Evolutionary conservation across 176 grass and related monocot genomes (phyloP).

Genomic region (Bromus sterilis): DNA sequence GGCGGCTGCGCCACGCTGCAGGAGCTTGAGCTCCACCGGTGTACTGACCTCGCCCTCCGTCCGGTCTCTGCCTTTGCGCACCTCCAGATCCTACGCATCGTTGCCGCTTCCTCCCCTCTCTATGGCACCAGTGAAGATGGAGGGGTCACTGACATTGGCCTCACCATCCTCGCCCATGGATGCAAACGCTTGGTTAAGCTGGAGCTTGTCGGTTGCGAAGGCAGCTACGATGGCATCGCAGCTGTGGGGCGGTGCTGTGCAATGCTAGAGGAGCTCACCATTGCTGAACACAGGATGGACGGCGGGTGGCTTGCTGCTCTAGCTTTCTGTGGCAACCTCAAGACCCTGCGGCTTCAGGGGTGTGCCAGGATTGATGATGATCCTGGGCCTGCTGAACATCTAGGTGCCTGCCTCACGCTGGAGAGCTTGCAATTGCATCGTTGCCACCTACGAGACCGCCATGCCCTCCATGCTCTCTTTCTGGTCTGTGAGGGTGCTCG

Average conservation of each 20-base stretch:
- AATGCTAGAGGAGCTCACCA: constrained; percentile 93
- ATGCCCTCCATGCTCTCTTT: constrained; percentile 61
- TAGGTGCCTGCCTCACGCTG: constrained; percentile 72
- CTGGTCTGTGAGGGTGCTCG: constrained; percentile 71
- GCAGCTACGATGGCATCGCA: constrained; percentile 80
- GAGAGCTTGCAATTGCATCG: constrained; percentile 78
- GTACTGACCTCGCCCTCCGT: constrained; percentile 73
- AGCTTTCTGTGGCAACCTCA: constrained; percentile 85
- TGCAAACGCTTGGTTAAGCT: constrained; percentile 85
- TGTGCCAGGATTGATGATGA: constrained; percentile 71
- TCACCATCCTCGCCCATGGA: constrained; percentile 92
- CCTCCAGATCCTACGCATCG: constrained; percentile 83
- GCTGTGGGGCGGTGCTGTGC: constrained; percentile 81
- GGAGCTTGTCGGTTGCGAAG: constrained; percentile 77
- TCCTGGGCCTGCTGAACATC: constrained; percentile 69
- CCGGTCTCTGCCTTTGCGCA: constrained; percentile 82
- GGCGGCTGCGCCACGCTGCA: constrained; percentile 49
- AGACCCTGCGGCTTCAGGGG: constrained; percentile 64
- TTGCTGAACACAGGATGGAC: constrained; percentile 71
- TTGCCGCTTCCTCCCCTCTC: constrained; percentile 38
- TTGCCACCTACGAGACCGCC: constrained; percentile 66
- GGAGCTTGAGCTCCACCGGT: constrained; percentile 84
- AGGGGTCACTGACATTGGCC: constrained; percentile 82
- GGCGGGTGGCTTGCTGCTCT: constrained; percentile 70
- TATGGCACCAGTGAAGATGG: constrained; percentile 36